Conservation (phyloP, 441 rosid species). For the Euphorbia schlechtendalii region DNA sequence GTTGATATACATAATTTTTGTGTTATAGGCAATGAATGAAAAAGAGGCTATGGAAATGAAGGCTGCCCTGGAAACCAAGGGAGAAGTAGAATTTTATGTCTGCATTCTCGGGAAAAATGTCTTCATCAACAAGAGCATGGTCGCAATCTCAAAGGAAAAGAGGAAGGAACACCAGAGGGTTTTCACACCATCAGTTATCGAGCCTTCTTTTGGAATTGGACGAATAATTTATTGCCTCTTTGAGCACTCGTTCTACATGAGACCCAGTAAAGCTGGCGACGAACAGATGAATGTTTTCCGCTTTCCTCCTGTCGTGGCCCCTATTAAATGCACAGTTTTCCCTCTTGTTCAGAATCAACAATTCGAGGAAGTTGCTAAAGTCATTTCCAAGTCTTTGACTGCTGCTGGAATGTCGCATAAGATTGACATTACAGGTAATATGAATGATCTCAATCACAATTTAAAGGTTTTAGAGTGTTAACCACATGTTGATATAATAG, state of each 20-base stretch:
- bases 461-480: neutral
- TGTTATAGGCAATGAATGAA: slow-evolving; percentile 49
- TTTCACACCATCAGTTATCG: slow-evolving; percentile 69
- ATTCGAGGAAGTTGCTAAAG: slow-evolving; percentile 54
- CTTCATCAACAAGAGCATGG: slow-evolving; percentile 50
- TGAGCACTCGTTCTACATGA: slow-evolving; percentile 60
- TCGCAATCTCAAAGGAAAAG: slow-evolving; percentile 61
- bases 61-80: slow-evolving; percentile 50
- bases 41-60: slow-evolving; percentile 62
- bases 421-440: slow-evolving; percentile 65
- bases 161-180: slow-evolving; percentile 65
- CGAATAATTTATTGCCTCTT: slow-evolving; percentile 65
- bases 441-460: neutral
- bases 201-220: slow-evolving; percentile 71
- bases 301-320: slow-evolving; percentile 66
- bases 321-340: slow-evolving; percentile 69
- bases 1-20: too few relatives aligned
- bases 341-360: slow-evolving; percentile 62
- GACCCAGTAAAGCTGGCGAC: slow-evolving; percentile 62
- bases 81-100: slow-evolving; percentile 54
- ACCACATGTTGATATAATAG: neutral
- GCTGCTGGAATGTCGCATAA: slow-evolving; percentile 60
- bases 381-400: slow-evolving; percentile 53
- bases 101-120: slow-evolving; percentile 50
- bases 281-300: slow-evolving; percentile 65